Percentiles rank a stretch among this genome's conserved stretches.
Conservation (phyloP, 2,329 filamentous ascomycete species). For the Paracorniculantispora psalliotae region DNA sequence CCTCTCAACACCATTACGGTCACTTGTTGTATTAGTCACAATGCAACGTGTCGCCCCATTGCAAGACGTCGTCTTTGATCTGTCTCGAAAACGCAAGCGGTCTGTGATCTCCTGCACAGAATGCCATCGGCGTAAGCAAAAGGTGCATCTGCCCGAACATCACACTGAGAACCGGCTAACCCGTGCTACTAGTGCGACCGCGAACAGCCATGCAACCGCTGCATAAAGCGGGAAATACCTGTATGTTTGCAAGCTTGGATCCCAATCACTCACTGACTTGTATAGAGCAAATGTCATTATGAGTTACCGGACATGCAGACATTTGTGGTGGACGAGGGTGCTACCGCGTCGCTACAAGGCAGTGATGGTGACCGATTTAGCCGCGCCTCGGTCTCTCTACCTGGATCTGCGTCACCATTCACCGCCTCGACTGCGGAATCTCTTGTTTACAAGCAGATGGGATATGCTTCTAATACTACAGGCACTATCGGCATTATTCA, state of each 20-base stretch:
- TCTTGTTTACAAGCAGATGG: not conserved
- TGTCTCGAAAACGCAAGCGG: no score
- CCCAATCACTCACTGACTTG: not conserved
- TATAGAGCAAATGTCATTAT: constrained; percentile 9
- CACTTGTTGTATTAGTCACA: no score
- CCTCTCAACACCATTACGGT: no score
- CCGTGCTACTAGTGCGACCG: constrained; percentile 17
- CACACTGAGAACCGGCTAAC: no score
- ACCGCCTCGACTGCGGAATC: not conserved
- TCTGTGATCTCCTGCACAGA: no score
- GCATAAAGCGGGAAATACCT: constrained; percentile 5
- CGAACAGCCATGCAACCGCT: constrained; percentile 12
- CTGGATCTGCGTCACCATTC: not conserved
- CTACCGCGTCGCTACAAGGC: not conserved
- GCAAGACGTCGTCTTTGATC: no score
- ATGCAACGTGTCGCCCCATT: no score
- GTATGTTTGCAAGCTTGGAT: not conserved
- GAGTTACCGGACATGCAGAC: not conserved
- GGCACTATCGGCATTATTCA: not conserved
- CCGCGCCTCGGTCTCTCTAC: not conserved
- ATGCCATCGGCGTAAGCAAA: no score
- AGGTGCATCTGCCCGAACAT: no score
- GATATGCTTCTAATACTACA: not conserved
- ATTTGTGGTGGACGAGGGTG: not conserved
- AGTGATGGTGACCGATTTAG: not conserved